A percentile compares a stretch with the other conserved stretches of the same genome.
phyloP scores from a whole-genome alignment of 129 eudicot genomes.

The Arctium minus region DNA sequence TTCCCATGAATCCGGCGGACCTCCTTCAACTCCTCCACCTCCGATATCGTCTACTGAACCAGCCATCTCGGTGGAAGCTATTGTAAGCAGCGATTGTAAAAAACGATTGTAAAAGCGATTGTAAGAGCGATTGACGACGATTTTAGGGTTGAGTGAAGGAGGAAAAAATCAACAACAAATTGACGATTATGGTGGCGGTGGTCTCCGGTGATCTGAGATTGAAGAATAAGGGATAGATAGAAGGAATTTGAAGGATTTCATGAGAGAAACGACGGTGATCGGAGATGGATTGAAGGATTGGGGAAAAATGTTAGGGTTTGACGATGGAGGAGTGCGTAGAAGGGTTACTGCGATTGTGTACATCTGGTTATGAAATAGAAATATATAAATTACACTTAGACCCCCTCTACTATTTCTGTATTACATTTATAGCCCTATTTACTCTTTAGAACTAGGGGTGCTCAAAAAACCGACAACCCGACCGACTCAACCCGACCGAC shows the following conservation, averaged over 20 bases:
- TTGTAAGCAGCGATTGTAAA: neutral
- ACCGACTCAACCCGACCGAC: too few relatives aligned
- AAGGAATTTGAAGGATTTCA: slow-evolving; percentile 17
- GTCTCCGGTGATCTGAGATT: slow-evolving; percentile 21
- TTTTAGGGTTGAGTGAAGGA: slow-evolving; percentile 22
- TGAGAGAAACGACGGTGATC: slow-evolving; percentile 8
- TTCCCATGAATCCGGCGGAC: slow-evolving; percentile 88
- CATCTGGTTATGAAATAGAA: neutral
- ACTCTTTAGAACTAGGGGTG: neutral
- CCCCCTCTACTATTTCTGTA: neutral
- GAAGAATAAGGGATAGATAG: neutral
- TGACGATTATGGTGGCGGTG: neutral
- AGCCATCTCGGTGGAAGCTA: slow-evolving; percentile 30
- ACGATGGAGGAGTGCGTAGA: slow-evolving; percentile 8
- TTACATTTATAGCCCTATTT: neutral
- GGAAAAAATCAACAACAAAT: slow-evolving; percentile 19
- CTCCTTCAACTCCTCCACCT: slow-evolving; percentile 13
- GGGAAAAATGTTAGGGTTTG: slow-evolving; percentile 37
- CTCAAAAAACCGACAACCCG: too few relatives aligned
- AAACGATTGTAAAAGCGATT: neutral
- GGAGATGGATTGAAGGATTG: neutral
- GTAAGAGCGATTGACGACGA: neutral
- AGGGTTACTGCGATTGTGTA: neutral
- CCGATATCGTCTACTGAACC: slow-evolving; percentile 50
- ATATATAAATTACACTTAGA: neutral